A percentile compares a stretch with the other conserved stretches of the same genome.
phyloP scores from a whole-genome alignment of 306 rosid species.

The Dryas octopetala region DNA sequence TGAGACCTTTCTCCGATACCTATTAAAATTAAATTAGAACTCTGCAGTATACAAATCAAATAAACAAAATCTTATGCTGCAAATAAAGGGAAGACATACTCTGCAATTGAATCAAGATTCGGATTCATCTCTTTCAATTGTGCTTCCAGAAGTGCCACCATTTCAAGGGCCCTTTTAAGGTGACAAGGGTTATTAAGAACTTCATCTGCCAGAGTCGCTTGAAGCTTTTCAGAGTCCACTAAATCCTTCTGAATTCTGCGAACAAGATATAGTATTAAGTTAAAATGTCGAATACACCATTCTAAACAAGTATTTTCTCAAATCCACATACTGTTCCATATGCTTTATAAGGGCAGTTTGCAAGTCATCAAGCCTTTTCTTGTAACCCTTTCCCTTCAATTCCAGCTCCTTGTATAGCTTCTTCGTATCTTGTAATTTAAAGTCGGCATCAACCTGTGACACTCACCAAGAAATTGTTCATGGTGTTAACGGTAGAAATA shows the following conservation, averaged over 20 bases:
- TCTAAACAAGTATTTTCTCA: constrained; percentile 19
- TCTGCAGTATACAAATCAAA: constrained; percentile 12
- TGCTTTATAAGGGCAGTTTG: constrained; percentile 68
- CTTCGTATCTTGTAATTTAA: constrained; percentile 83
- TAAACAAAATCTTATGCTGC: not conserved
- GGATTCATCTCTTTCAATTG: constrained; percentile 95
- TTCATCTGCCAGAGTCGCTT: constrained; percentile 58
- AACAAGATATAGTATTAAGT: not conserved
- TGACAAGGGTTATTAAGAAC: constrained; percentile 52
- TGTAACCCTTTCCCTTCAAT: constrained; percentile 69
- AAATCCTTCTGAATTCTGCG: constrained; percentile 80
- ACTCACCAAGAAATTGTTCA: constrained; percentile 2
- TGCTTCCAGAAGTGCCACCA: constrained; percentile 73
- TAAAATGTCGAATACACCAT: not conserved
- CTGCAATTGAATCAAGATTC: constrained; percentile 93
- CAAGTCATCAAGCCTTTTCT: constrained; percentile 73
- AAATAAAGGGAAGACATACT: constrained; percentile 47
- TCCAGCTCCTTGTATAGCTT: constrained; percentile 71
- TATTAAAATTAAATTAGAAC: constrained; percentile 27
- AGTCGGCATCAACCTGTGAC: constrained; percentile 83
- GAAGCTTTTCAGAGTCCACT: constrained; percentile 84
- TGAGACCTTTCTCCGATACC: constrained; percentile 79
- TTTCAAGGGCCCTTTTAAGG: constrained; percentile 75
- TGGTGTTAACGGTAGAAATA: not conserved
- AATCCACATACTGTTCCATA: constrained; percentile 77